These are phyloP conservation scores for Cladosporium halotolerans DNA, from an alignment of 2,329 filamentous ascomycete species.

Conservation along the genomic window DNA sequence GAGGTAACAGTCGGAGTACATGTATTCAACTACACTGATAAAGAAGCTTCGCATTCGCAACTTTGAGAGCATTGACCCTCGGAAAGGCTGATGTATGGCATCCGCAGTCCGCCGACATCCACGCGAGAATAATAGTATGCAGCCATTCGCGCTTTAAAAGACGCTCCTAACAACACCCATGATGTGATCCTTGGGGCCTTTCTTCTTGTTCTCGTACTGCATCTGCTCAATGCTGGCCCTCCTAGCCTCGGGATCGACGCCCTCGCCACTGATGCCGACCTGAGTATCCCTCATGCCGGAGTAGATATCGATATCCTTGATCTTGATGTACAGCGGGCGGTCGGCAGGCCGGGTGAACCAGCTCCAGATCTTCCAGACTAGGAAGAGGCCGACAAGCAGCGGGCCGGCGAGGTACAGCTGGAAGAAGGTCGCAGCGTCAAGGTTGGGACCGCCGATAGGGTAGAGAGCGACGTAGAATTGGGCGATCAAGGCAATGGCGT, in stretches of 20 bases:
- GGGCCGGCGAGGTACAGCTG: conserved; percentile 26
- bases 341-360: conserved; percentile 20
- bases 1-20: too few relatives aligned
- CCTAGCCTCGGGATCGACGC: conserved; percentile 23
- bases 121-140: too few relatives aligned
- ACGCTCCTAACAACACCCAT: conserved; percentile 8
- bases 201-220: conserved; percentile 24
- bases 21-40: too few relatives aligned
- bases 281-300: conserved; percentile 30
- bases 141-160: background rate
- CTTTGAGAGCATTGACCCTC: too few relatives aligned
- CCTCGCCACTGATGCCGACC: conserved; percentile 20
- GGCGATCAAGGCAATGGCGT: conserved; percentile 33
- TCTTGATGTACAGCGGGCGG: conserved; percentile 26
- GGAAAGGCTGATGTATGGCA: too few relatives aligned
- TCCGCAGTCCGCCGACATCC: too few relatives aligned
- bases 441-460: conserved; percentile 15
- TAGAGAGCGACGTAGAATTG: conserved; percentile 36
- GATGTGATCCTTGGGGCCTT: conserved; percentile 11
- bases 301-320: conserved; percentile 33
- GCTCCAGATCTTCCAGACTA: conserved; percentile 25
- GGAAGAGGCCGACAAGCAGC: conserved; percentile 25
- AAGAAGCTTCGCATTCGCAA: too few relatives aligned
- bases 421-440: conserved; percentile 23
- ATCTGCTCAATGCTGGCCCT: conserved; percentile 28